These are phyloP conservation scores for Antrodiella citrinella DNA, from an alignment of 768 basidiomycete species.

Conservation along the genomic window DNA sequence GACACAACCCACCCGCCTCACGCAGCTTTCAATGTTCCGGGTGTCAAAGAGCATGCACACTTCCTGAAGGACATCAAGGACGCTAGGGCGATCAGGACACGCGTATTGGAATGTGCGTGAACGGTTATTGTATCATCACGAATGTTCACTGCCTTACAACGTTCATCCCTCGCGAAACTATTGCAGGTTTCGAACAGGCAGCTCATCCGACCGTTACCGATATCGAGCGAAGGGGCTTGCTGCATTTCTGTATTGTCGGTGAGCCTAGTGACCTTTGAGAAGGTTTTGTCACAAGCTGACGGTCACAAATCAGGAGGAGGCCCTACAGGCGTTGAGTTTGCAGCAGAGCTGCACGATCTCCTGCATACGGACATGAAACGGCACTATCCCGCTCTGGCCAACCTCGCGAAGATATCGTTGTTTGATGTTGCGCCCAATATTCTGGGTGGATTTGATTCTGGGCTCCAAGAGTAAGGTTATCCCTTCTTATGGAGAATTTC, in stretches of 20 bases:
- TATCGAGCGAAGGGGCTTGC: slow-evolving; percentile 60
- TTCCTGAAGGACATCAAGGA: slow-evolving; percentile 79
- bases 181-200: slow-evolving; percentile 74
- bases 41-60: slow-evolving; percentile 73
- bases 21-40: slow-evolving; percentile 61
- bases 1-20: no score
- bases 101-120: slow-evolving; percentile 62
- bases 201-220: slow-evolving; percentile 74
- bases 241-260: slow-evolving; percentile 87
- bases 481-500: slow-evolving; percentile 2
- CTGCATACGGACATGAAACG: slow-evolving; percentile 54
- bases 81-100: slow-evolving; percentile 59
- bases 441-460: slow-evolving; percentile 65
- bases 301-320: slow-evolving; percentile 49
- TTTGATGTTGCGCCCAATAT: slow-evolving; percentile 80
- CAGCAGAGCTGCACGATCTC: slow-evolving; percentile 76
- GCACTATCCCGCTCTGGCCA: slow-evolving; percentile 57
- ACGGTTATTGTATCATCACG: not conserved
- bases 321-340: slow-evolving; percentile 76
- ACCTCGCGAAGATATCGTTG: slow-evolving; percentile 62
- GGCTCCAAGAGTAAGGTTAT: slow-evolving; percentile 45
- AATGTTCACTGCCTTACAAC: not conserved
- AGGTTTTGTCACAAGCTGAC: not conserved
- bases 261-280: slow-evolving; percentile 17
- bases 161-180: not conserved